Evolutionary conservation across 176 grass and related monocot species (phyloP), one percentile per base, ranked within the genome.

Genomic region (Oryza meyeriana): DNA sequence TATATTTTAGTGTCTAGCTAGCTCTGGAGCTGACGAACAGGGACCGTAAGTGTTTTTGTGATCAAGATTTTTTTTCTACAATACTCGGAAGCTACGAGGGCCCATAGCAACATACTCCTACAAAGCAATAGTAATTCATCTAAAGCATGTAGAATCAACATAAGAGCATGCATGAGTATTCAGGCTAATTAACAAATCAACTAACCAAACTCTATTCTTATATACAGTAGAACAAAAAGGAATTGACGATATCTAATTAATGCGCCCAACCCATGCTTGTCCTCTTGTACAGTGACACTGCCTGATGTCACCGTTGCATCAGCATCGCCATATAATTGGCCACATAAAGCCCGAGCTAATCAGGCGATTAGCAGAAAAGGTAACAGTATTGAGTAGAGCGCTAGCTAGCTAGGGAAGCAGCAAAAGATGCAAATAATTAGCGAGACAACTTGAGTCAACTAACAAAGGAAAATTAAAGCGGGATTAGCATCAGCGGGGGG

Each of bases 341-440:
- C 42, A 57, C 74, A 72, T 79, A 66, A 66, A 71, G 22, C 28
- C 26, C 4, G 1, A 22, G 12, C 12, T 79, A 73, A 79, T 61
- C 13, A 28, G 36, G 13, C 7, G 52, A 40, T 65, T 61, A 88
- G 16, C 59, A 25, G 48, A 26, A 62, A 79, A 84, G 47, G 45
- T 24, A 9, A 48, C 42, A 79, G 57, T 64, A 17, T 57, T 55
- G 63, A 68, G 77, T 44, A 79, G 61, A 80, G 47, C 25, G 67
- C 12, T n/a, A n/a, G 48, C 48, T 58, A 58, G 55, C 47, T 84
- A 74, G 81, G 80, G 86, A 40, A 79, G 81, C 68, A 28, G 45
- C 81, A 79, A 41, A 79, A 61, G 75, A 58, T 42, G 67, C 66
- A 45, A 83, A 83, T 61, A 83, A 88, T 79, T 73, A 83, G 66